Evolutionary conservation across 768 basidiomycete genomes (phyloP), one percentile per base, ranked within the genome.

Genomic region (Tricholoma saponaceum): DNA sequence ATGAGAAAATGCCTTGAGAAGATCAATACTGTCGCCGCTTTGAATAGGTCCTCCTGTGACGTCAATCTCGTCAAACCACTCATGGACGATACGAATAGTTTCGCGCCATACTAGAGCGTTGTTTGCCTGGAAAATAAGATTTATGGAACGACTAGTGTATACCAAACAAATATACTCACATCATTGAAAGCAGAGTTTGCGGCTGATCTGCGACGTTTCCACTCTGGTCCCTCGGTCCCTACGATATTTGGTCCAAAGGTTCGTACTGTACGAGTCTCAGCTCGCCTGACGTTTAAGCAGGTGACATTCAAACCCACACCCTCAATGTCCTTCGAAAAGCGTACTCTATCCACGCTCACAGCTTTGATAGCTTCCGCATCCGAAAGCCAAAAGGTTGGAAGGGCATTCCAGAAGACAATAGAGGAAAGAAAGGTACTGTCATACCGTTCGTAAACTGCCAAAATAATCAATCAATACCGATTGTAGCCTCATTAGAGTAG

Each of bases 161-260:
- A 12, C 8, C 22, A 7, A n/a, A 14, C n/a, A 23, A 32, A 16
- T 39, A 18, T 14, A 49, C 65, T 50, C 55, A 70, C 81, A 68
- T 82, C 81, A 47, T 74, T 80, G 65, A 83, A 83, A 0, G 81
- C 81, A 9, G 78, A 74, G 54, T 77, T 80, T 20, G 78, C 69
- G 0, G 79, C 69, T 8, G 63, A 66, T 43, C 79, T 71, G 59
- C 81, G 80, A 2, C 78, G 70, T 51, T 76, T 76, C 80, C 81
- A 83, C n/a, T 77, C 73, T 0, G 72, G 52, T 5, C 74, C 78
- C 51, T 79, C 79, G 0, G 65, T 62, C 4, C 75, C 72, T 23
- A 82, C 62, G 3, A 83, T 55, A 61, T 78, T 82, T 22, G 56
- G 58, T 1, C 82, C 82, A 81, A 39, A 0, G 72, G 57, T 52